Evolutionary conservation across 2,329 filamentous ascomycete genomes (phyloP).

Genomic region (Monosporascus sp.): DNA sequence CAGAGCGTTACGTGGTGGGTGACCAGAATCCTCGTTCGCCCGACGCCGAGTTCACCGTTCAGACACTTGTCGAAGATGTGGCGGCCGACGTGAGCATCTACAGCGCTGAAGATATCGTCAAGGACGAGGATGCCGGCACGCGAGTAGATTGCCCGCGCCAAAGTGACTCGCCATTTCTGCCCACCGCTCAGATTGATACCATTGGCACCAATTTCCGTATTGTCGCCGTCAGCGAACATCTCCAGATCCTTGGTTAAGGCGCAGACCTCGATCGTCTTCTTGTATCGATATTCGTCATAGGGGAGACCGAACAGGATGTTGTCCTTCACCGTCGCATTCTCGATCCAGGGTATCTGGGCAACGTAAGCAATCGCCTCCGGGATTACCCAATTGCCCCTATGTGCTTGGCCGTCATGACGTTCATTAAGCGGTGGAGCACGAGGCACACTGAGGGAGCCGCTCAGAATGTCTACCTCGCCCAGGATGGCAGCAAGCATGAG

Average conservation of each 20-base stretch:
- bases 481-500: constrained; percentile 68
- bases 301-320: constrained; percentile 77
- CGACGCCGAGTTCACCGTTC: constrained; percentile 62
- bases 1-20: constrained; percentile 75
- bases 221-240: constrained; percentile 70
- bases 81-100: constrained; percentile 76
- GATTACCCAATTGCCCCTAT: constrained; percentile 62
- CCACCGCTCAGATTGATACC: constrained; percentile 81
- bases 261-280: constrained; percentile 65
- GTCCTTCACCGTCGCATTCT: constrained; percentile 72
- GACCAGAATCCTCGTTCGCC: constrained; percentile 70
- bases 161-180: constrained; percentile 76
- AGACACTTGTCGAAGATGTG: constrained; percentile 75
- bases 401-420: constrained; percentile 59
- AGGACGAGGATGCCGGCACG: constrained; percentile 70
- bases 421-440: constrained; percentile 44
- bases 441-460: constrained; percentile 55
- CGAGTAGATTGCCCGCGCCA: constrained; percentile 76
- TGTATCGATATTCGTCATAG: constrained; percentile 62
- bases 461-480: constrained; percentile 67
- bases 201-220: constrained; percentile 78
- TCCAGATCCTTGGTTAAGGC: constrained; percentile 71
- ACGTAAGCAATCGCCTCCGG: constrained; percentile 68
- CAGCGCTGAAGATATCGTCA: constrained; percentile 79
- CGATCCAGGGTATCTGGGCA: constrained; percentile 78